Evolutionary conservation across 164 flowering plant species (phyloP), one percentile per base, ranked within the genome.

Genomic region (Vitis rotundifolia): DNA sequence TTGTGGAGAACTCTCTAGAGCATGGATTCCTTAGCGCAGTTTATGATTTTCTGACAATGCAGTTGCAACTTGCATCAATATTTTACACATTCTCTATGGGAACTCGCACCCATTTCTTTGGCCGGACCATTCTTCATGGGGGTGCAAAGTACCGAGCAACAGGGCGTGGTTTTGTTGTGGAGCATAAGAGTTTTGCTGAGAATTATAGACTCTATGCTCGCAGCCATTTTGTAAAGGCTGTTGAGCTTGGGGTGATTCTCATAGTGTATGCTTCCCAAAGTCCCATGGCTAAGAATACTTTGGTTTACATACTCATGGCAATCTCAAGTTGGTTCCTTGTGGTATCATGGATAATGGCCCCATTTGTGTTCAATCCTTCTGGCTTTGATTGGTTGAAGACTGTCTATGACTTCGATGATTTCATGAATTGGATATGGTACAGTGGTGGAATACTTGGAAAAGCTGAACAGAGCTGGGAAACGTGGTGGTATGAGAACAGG

Each of bases 321-420:
- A 81, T 95, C 74, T 78, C 99, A 2, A 87, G 93, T 78, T 95
- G 99, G 99, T 91, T 91, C 70, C 87, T 95, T 37, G 96, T 95
- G 14, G 73, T 86, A 2, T 91, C 99, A 11, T 95, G 98, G 97
- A 82, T 93, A 26, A 83, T 90, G 90, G 79, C 91, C 2, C 98
- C 99, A 44, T 95, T 95, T 76, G 75, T 88, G 14, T 95, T 95
- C 79, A 95, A 95, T 61, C 99, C 99, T 48, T 90, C 97, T 59
- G 99, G 99, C n/a, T 90, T 95, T 76, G 99, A 95, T 71, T 95
- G 99, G 99, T 74, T 93, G 70, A 95, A 95, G 66, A 89, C 97
- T 14, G 99, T 95, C 2, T 88, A 93, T 70, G 98, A 95, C 72
- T 95, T 86, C 67, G 98, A 91, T 18, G 91, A 90, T 71, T 95